phyloP scores from a whole-genome alignment of 2,329 filamentous ascomycete species.

The Parascedosporium putredinis region DNA sequence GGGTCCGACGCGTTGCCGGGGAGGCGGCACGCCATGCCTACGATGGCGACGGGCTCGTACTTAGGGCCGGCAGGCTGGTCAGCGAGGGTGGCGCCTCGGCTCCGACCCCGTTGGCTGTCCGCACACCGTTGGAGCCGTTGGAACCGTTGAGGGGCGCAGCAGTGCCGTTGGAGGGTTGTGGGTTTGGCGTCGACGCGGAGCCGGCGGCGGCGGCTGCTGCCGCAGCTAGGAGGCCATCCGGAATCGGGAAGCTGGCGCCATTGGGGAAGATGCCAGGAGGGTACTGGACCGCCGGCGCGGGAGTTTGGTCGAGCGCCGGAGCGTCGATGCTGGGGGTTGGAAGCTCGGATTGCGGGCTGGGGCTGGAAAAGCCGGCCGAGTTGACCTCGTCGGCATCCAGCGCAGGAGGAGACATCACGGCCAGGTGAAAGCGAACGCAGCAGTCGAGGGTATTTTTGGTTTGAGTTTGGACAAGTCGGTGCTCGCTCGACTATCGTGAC shows the following conservation, averaged over 20 bases:
- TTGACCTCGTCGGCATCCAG: background rate
- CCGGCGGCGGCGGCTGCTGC: no score
- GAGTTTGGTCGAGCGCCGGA: background rate
- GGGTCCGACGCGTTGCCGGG: conserved; percentile 30
- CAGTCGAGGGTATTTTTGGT: no score
- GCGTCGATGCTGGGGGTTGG: background rate
- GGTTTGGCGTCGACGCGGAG: background rate
- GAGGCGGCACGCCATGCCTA: conserved; percentile 37
- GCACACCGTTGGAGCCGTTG: background rate
- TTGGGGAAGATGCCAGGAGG: background rate
- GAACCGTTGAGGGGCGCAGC: background rate
- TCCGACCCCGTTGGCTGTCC: background rate
- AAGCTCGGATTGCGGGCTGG: background rate
- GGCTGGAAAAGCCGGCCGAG: background rate
- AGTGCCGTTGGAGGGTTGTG: background rate
- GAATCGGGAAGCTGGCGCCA: background rate
- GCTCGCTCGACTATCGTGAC: background rate
- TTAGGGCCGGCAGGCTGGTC: background rate
- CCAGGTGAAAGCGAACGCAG: background rate
- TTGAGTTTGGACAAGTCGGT: no score
- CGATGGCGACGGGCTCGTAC: conserved; percentile 29
- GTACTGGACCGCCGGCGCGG: background rate
- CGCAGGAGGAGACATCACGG: background rate
- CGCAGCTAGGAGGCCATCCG: background rate
- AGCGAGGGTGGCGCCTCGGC: background rate